Evolutionary conservation across 2,329 filamentous ascomycete genomes (phyloP).

Genomic region (Podosphaera fusca): DNA sequence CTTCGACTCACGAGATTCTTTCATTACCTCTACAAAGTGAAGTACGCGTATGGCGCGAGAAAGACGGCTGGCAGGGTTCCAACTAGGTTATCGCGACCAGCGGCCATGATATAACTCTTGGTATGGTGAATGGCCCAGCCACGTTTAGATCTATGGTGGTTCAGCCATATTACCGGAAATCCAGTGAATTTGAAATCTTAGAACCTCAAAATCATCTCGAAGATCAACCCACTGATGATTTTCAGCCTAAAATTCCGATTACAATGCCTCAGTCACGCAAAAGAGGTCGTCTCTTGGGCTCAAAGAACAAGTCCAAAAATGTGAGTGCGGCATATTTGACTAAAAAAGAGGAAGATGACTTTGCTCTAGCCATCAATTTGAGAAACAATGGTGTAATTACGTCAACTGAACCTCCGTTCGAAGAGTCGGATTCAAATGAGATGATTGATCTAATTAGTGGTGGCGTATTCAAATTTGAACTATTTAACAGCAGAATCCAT

Average conservation of each 20-base stretch:
- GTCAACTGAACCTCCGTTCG: neutral
- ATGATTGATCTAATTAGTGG: neutral
- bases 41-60: conserved; percentile 2
- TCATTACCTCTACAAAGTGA: conserved; percentile 1
- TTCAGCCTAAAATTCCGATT: neutral
- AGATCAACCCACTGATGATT: neutral
- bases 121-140: neutral
- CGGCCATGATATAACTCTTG: neutral
- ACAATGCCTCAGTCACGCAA: neutral
- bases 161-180: neutral
- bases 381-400: neutral
- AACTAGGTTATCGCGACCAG: neutral
- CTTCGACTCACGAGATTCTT: neutral
- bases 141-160: conserved; percentile 1
- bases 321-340: neutral
- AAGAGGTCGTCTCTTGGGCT: neutral
- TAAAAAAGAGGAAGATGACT: neutral
- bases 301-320: neutral
- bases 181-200: neutral
- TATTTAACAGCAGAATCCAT: neutral
- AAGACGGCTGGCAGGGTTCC: neutral
- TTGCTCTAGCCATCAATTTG: neutral
- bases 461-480: neutral
- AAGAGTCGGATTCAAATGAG: neutral
- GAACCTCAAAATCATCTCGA: too few relatives aligned